Evolutionary conservation across 176 grass and related monocot genomes (phyloP).

Genomic region (Sorghum bicolor): DNA sequence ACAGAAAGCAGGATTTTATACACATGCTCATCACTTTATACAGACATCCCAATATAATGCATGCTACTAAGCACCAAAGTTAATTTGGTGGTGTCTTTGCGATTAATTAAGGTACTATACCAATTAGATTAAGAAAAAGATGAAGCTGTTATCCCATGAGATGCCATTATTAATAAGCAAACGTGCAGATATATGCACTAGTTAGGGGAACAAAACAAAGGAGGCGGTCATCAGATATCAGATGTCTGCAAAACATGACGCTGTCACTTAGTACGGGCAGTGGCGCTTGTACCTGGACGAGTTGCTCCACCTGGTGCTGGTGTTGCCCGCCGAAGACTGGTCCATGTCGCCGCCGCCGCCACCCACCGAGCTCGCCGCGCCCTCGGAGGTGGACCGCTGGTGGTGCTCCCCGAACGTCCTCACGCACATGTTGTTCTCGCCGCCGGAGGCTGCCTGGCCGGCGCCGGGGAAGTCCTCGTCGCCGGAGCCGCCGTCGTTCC

Average conservation of each 20-base stretch:
- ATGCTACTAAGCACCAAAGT: neutral
- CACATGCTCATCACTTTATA: neutral
- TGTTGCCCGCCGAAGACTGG: conserved; percentile 55
- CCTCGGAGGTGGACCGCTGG: conserved; percentile 42
- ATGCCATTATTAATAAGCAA: neutral
- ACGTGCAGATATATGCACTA: neutral
- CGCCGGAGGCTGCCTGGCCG: conserved; percentile 32
- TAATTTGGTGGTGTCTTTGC: conserved; percentile 33
- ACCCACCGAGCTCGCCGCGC: conserved; percentile 49
- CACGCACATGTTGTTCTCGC: conserved; percentile 38
- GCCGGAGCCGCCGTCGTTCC: conserved; percentile 66
- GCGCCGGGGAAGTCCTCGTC: conserved; percentile 66
- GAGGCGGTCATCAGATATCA: neutral
- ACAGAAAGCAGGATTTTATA: neutral
- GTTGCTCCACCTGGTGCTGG: conserved; percentile 82
- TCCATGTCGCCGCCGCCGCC: conserved; percentile 46
- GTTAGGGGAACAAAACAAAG: conserved; percentile 11
- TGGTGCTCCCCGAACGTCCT: conserved; percentile 34
- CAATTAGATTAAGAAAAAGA: neutral
- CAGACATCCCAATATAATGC: conserved; percentile 2
- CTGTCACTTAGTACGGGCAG: neutral
- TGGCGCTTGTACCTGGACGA: conserved; percentile 52
- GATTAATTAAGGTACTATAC: neutral
- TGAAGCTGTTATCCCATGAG: conserved; percentile 14
- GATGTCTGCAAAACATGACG: conserved; percentile 9